Base-by-base conservation (phyloP, 768 basidiomycete genomes). In the Xerocomus spinulosus region DNA sequence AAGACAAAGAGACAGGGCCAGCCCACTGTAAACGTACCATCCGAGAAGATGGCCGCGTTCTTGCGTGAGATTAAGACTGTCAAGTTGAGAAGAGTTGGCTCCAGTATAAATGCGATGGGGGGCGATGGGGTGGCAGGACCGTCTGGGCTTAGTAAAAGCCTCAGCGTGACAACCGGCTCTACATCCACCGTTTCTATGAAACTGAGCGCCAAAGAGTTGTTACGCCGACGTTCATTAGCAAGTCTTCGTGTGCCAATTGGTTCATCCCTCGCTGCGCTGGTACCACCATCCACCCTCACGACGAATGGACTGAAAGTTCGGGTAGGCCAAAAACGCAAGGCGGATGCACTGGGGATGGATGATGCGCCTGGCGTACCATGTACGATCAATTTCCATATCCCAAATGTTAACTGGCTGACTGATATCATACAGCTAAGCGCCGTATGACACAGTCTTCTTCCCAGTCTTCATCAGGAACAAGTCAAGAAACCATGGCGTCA, bases 21-120 rank as follows among this genome's bases (percentile, higher is more conserved):
- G 48, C 82, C 87, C 0, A 80, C 84, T 0, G 72, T 89, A 10
- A 84, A 83, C n/a, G 73, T 91, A 9, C 76, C 85, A 0, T 75
- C 83, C 2, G 88, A 90, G 51, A 86, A 90, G 62, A 88, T 91
- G 85, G 84, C 83, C 0, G 86, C 83, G 1, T 91, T 91, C 58
- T 65, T 91, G 52, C 81, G 69, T 6, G 88, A 91, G 63, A 81
- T 91, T 75, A 90, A 88, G 72, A 83, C 78, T 1, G 84, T 81
- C 21, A 73, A 82, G 40, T 57, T 91, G 42, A 76, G 78, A 52
- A 87, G 78, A 62, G 79, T 84, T 0, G 65, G 66, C 33, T 62
- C 64, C n/a, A 60, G 58, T 29, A 0, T 8, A 29, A 57, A 50
- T 37, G 39, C 9, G 14, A 50, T 53, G 52, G 57, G 57, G 2